phyloP scores from a whole-genome alignment of 2,329 filamentous ascomycete species.

The Trichothecium sympodiale region DNA sequence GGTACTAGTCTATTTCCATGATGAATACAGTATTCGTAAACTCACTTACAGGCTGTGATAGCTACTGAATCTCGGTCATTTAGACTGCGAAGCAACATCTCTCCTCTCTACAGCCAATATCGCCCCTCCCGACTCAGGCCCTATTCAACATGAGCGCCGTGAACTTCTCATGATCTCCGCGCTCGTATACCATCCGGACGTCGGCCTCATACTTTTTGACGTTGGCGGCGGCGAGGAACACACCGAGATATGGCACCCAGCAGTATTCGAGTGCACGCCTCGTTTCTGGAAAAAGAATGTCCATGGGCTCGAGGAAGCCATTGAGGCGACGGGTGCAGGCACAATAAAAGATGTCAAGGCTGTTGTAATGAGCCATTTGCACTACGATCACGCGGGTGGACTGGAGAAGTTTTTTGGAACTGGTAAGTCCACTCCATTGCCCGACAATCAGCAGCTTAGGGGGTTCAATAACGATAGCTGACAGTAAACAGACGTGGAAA shows the following conservation, averaged over 20 bases:
- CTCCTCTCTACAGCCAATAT: not conserved
- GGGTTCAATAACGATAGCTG: no score
- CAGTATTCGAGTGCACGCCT: not conserved
- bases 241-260: conserved; percentile 1
- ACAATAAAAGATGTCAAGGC: conserved; percentile 31
- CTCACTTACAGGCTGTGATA: not conserved
- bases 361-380: conserved; percentile 33
- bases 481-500: conserved; percentile 29
- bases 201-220: conserved; percentile 3
- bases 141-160: conserved; percentile 2
- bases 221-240: conserved; percentile 1
- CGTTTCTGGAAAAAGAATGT: not conserved
- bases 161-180: conserved; percentile 1
- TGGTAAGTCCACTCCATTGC: not conserved
- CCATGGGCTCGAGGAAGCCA: conserved; percentile 9
- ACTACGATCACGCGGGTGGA: conserved; percentile 35
- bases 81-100: not conserved
- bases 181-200: not conserved
- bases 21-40: no score
- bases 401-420: conserved; percentile 30
- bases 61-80: not conserved
- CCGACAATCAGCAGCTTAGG: no score
- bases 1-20: no score
- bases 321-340: conserved; percentile 16
- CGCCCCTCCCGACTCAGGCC: not conserved